phyloP scores from a whole-genome alignment of 2,329 filamentous ascomycete genomes.

The Boeremia lycopersici region DNA sequence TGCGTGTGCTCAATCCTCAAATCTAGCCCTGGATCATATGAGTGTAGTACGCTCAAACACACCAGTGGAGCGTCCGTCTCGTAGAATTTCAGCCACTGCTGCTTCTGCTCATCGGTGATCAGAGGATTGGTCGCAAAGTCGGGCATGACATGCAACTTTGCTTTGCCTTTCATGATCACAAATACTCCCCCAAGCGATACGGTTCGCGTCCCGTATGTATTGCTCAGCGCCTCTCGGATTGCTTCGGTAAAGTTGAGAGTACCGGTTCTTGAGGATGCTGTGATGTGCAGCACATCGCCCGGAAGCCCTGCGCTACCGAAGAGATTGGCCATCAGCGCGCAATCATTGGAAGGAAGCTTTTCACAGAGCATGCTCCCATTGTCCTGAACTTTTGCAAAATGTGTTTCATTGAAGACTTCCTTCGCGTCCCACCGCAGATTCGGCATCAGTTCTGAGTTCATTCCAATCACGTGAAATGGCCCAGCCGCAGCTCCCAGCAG shows the following conservation, averaged over 20 bases:
- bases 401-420: slow-evolving; percentile 10
- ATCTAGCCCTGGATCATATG: slow-evolving; percentile 49
- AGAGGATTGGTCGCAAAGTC: slow-evolving; percentile 19
- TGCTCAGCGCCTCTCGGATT: slow-evolving; percentile 17
- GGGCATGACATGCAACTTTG: slow-evolving; percentile 24
- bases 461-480: slow-evolving; percentile 21
- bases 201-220: slow-evolving; percentile 11
- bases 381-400: slow-evolving; percentile 16
- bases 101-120: slow-evolving; percentile 14
- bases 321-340: slow-evolving; percentile 26
- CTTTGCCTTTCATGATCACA: slow-evolving; percentile 17
- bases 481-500: slow-evolving; percentile 26
- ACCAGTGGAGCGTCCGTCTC: slow-evolving; percentile 21
- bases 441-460: slow-evolving; percentile 24
- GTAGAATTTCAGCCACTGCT: slow-evolving; percentile 23
- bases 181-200: slow-evolving; percentile 23
- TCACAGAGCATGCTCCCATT: slow-evolving; percentile 12
- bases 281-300: slow-evolving; percentile 21
- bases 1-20: slow-evolving; percentile 58
- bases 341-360: slow-evolving; percentile 18
- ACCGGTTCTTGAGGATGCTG: slow-evolving; percentile 15
- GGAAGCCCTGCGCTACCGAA: slow-evolving; percentile 18
- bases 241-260: slow-evolving; percentile 22
- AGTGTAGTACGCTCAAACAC: slow-evolving; percentile 25
- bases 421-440: slow-evolving; percentile 15